Base-by-base conservation (phyloP, 2,329 filamentous ascomycete species). In the Fusarium marasasianum region DNA sequence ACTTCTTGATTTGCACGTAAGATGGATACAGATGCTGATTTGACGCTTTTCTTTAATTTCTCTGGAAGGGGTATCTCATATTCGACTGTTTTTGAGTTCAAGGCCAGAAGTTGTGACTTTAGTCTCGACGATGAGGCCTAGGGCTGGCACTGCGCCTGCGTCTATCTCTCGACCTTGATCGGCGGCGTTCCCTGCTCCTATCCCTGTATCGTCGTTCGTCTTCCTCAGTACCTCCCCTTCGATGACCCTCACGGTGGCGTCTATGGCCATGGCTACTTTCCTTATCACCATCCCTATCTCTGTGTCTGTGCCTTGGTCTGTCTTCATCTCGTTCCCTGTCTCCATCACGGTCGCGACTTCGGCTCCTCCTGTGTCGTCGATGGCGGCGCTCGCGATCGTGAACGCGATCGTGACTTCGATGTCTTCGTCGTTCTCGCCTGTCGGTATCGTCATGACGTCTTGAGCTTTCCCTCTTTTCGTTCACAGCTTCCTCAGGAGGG, bases 321-420 rank as follows among this genome's bases (percentile, higher is more conserved):
- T 66, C 76, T 22, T 72, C 72, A 4, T 74, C 71, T 43, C 63
- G 71, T n/a, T 72, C 66, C 20, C 69, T 72, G 9, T 56, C 62
- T 18, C 70, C 64, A n/a, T 75, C 76, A 20, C 71, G 73, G 22
- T 82, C 80, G 18, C 80, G 78, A 65, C 80, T 81, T 48, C 76
- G 78, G 55, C 82, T 81, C 56, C 82, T 75, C n/a, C 79, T 80
- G 11, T 81, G 78, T 24, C 80, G 78, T 31, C 79, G 76, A 43
- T 80, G 77, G 12, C 80, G 79, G 20, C 78, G 75, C 22, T 80
- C 78, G 6, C 79, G 76, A 40, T 80, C 82, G 50, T 75, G 79
- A 51, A 84, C 78, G 6, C 79, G 76, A 40, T 80, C 82, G 50
- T 75, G 79, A 51, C 84, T 84, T 53, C 81, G 80, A 29, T 82